Conservation (phyloP, 2,329 filamentous ascomycete genomes). For the Botrytis tulipae region DNA sequence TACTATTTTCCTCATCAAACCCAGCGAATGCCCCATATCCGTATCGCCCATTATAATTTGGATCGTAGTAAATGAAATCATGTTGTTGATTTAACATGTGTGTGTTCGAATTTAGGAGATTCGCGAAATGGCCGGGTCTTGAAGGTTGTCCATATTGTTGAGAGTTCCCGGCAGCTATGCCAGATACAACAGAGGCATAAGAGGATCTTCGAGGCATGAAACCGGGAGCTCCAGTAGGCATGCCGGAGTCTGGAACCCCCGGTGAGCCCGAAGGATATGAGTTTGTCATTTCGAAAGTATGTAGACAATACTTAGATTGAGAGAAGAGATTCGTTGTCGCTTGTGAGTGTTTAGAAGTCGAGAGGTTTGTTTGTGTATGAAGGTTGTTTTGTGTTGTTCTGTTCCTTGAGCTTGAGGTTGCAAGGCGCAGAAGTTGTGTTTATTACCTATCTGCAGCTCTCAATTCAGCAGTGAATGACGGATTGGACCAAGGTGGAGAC, state of each 20-base stretch:
- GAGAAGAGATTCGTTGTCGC: neutral
- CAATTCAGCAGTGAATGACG: slow-evolving; percentile 11
- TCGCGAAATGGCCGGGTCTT: slow-evolving; percentile 37
- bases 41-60: slow-evolving; percentile 32
- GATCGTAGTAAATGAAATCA: slow-evolving; percentile 35
- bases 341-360: neutral
- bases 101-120: slow-evolving; percentile 29
- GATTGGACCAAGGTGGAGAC: neutral
- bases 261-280: slow-evolving; percentile 37
- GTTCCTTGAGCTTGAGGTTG: neutral
- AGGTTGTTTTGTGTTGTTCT: neutral
- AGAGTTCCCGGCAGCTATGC: slow-evolving; percentile 41
- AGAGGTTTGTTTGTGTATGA: neutral
- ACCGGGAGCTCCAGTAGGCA: slow-evolving; percentile 40
- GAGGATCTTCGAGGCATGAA: slow-evolving; percentile 53
- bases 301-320: neutral
- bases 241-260: slow-evolving; percentile 36
- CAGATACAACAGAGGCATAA: slow-evolving; percentile 60
- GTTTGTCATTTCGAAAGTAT: slow-evolving; percentile 32
- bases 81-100: slow-evolving; percentile 25
- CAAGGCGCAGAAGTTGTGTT: neutral
- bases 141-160: slow-evolving; percentile 31
- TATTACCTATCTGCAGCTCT: slow-evolving; percentile 2
- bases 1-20: slow-evolving; percentile 34
- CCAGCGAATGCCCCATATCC: slow-evolving; percentile 25